A percentile compares a stretch with the other conserved stretches of the same genome.
Conservation (phyloP, 371 early-diverging fungal species). For the Lichtheimia ramosa region DNA sequence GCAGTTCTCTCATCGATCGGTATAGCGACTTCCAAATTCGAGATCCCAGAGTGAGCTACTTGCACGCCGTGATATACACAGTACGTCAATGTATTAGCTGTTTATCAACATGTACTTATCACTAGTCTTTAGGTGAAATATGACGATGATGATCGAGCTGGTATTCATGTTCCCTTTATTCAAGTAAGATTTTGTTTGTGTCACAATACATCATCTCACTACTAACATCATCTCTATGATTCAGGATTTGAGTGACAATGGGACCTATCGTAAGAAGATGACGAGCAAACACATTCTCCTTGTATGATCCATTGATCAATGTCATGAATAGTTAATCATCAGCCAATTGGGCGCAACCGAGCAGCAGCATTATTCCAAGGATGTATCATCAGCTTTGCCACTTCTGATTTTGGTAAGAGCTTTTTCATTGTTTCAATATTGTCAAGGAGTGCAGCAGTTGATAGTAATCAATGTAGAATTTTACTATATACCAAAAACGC, state of each 20-base stretch:
- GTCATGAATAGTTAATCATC: background rate
- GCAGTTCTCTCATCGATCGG: background rate
- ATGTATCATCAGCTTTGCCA: background rate
- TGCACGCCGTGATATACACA: conserved; percentile 3
- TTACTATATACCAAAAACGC: background rate
- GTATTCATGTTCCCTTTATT: background rate
- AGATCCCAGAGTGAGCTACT: background rate
- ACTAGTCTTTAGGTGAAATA: background rate
- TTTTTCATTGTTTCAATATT: background rate
- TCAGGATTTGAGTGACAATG: conserved; percentile 3
- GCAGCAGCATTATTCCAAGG: background rate
- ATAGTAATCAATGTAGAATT: background rate
- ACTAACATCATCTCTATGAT: background rate
- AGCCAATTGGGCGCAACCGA: background rate
- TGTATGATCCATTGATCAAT: background rate
- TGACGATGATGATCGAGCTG: background rate
- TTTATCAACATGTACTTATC: background rate
- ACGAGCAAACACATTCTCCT: background rate
- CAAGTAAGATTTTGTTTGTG: background rate
- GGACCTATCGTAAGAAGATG: background rate
- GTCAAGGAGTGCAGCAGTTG: background rate
- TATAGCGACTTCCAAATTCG: background rate
- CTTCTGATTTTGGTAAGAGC: background rate
- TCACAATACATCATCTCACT: background rate
- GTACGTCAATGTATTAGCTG: background rate